Percentiles rank a stretch among this genome's conserved stretches.
Conservation (phyloP, 208 protist species). For the Trypanosoma cruzi region DNA sequence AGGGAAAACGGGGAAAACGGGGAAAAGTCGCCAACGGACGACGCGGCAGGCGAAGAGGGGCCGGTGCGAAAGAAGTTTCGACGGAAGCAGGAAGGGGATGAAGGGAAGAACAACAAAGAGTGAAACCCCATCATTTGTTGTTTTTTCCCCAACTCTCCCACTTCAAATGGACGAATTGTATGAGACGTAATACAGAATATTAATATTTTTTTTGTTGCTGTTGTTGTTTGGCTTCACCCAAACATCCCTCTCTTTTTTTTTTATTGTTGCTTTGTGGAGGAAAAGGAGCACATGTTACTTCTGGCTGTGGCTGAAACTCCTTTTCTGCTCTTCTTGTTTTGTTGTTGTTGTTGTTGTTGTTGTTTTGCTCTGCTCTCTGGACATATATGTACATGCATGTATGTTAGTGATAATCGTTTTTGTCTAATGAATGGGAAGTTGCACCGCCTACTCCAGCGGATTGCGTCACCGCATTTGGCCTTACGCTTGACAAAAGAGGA, state of each 20-base stretch:
- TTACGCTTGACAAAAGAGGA: conserved; percentile 44
- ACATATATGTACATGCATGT: not conserved
- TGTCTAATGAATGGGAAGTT: conserved; percentile 28
- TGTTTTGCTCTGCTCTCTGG: not conserved
- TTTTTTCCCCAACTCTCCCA: not conserved
- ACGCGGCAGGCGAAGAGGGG: conserved; percentile 24
- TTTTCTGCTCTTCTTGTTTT: not conserved
- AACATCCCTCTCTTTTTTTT: not conserved
- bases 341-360: not conserved
- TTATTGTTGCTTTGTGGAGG: not conserved
- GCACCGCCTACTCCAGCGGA: conserved; percentile 26
- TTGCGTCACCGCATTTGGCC: conserved; percentile 36
- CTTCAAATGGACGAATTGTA: not conserved
- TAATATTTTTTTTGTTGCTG: conserved; percentile 14
- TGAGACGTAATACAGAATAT: not conserved
- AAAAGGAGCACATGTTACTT: not conserved
- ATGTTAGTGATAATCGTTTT: not conserved
- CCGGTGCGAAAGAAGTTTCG: conserved; percentile 3
- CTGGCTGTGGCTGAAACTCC: not conserved
- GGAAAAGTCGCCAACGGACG: not conserved
- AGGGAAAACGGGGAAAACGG: conserved; percentile 30
- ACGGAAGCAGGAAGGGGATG: not conserved
- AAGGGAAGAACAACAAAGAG: not conserved
- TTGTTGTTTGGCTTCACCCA: not conserved
- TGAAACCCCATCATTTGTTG: not conserved